Percentiles rank a stretch among this genome's conserved stretches.
Evolutionary conservation across 139 green algal species (phyloP).

Genomic region (Haematococcus sp.): DNA sequence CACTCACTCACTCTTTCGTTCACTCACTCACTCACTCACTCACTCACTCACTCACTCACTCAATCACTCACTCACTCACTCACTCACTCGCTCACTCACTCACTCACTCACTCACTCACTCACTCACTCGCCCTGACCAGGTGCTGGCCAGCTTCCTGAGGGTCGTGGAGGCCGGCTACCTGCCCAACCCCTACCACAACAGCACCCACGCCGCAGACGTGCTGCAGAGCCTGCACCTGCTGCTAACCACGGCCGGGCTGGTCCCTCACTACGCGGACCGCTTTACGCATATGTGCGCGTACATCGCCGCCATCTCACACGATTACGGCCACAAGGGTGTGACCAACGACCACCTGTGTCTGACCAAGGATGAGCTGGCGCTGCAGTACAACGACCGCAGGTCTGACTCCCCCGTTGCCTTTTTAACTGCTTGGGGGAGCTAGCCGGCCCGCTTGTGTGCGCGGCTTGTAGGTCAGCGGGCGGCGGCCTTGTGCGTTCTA

Average conservation of each 20-base stretch:
- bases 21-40: too few species aligned
- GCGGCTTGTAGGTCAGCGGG: background rate
- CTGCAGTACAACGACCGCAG: constrained; percentile 24
- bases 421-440: background rate
- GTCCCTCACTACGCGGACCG: background rate
- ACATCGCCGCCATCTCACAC: constrained; percentile 1
- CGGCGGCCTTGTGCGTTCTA: background rate
- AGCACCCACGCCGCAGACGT: constrained; percentile 53
- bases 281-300: background rate
- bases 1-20: too few species aligned
- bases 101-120: constrained; percentile 29
- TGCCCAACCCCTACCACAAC: constrained; percentile 27
- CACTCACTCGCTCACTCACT: too few species aligned
- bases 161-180: constrained; percentile 30
- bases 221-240: constrained; percentile 47
- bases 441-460: background rate
- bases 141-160: constrained; percentile 7
- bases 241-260: constrained; percentile 21
- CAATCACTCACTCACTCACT: too few species aligned
- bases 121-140: constrained; percentile 35
- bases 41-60: too few species aligned
- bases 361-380: constrained; percentile 13
- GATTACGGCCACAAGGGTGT: constrained; percentile 8
- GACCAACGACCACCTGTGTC: constrained; percentile 27
- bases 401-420: background rate